phyloP scores from a whole-genome alignment of 768 basidiomycete genomes.

The Lentinula sp. region DNA sequence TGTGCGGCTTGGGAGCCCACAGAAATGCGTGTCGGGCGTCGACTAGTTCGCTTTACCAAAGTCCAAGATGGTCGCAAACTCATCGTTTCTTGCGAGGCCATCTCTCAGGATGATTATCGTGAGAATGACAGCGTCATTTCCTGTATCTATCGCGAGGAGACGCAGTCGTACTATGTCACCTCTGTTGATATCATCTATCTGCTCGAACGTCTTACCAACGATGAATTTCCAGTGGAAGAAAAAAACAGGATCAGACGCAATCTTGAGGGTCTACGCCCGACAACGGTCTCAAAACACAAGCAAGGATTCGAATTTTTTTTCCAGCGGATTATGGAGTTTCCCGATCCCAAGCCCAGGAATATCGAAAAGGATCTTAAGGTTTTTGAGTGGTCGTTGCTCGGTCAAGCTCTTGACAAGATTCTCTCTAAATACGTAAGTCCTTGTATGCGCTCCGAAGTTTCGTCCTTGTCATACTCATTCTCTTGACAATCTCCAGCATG shows the following conservation, averaged over 20 bases:
- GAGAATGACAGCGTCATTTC: slow-evolving; percentile 82
- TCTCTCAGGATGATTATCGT: slow-evolving; percentile 67
- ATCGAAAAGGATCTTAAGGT: slow-evolving; percentile 97
- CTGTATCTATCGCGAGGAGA: slow-evolving; percentile 85
- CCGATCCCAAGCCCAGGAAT: slow-evolving; percentile 88
- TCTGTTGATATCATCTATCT: slow-evolving; percentile 95
- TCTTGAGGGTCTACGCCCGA: slow-evolving; percentile 87
- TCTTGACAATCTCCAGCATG: slow-evolving; percentile 27
- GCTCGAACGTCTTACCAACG: slow-evolving; percentile 70
- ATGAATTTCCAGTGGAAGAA: slow-evolving; percentile 88
- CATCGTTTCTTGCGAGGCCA: slow-evolving; percentile 71
- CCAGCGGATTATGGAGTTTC: slow-evolving; percentile 94
- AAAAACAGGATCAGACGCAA: slow-evolving; percentile 95
- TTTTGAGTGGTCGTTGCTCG: slow-evolving; percentile 70
- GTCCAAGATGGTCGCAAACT: slow-evolving; percentile 72
- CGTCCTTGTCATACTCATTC: background rate
- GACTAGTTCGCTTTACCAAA: slow-evolving; percentile 83
- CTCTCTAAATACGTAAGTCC: slow-evolving; percentile 75
- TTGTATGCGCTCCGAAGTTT: background rate
- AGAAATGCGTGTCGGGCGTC: slow-evolving; percentile 64
- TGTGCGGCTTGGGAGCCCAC: slow-evolving; percentile 55
- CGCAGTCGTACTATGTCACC: slow-evolving; percentile 78
- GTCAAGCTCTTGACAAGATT: slow-evolving; percentile 71
- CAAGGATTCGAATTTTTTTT: slow-evolving; percentile 82
- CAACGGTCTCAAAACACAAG: slow-evolving; percentile 85